A percentile compares a stretch with the other conserved stretches of the same genome.
Evolutionary conservation across 208 protist species (phyloP).

Genomic region (Trypanosoma lewisi): DNA sequence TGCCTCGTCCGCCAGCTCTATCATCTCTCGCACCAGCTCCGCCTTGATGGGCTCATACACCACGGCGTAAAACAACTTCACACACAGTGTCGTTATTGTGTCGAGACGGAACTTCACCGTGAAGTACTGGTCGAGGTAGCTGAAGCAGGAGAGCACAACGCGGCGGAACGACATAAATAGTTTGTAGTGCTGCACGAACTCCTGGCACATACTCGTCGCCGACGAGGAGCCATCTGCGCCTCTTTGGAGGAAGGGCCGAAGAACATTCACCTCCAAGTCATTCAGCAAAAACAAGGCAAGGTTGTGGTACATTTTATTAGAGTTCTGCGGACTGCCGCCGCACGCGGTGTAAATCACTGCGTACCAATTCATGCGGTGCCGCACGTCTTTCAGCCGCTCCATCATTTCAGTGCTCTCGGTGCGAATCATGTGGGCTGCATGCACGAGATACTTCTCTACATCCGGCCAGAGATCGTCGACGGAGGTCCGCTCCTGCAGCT

Average conservation of each 20-base stretch:
- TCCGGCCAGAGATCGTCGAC: slow-evolving; percentile 17
- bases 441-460: slow-evolving; percentile 21
- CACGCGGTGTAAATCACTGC: slow-evolving; percentile 67
- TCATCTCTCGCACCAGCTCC: slow-evolving; percentile 37
- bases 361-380: slow-evolving; percentile 75
- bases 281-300: slow-evolving; percentile 49
- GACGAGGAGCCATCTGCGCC: not conserved
- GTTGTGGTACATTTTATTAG: slow-evolving; percentile 50
- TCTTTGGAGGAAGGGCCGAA: slow-evolving; percentile 47
- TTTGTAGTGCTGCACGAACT: slow-evolving; percentile 57
- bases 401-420: slow-evolving; percentile 7
- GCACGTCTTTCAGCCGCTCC: slow-evolving; percentile 3
- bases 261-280: slow-evolving; percentile 54
- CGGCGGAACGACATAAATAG: slow-evolving; percentile 56
- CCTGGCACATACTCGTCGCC: slow-evolving; percentile 28
- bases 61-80: slow-evolving; percentile 78
- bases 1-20: slow-evolving; percentile 25
- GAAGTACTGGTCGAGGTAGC: slow-evolving; percentile 86
- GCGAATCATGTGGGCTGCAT: slow-evolving; percentile 11
- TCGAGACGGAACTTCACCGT: slow-evolving; percentile 59
- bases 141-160: slow-evolving; percentile 75
- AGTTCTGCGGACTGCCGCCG: slow-evolving; percentile 47
- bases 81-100: slow-evolving; percentile 62
- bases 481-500: not conserved
- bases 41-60: slow-evolving; percentile 62